Evolutionary conservation across 768 basidiomycete genomes (phyloP).

Genomic region (Lactarius vividus): DNA sequence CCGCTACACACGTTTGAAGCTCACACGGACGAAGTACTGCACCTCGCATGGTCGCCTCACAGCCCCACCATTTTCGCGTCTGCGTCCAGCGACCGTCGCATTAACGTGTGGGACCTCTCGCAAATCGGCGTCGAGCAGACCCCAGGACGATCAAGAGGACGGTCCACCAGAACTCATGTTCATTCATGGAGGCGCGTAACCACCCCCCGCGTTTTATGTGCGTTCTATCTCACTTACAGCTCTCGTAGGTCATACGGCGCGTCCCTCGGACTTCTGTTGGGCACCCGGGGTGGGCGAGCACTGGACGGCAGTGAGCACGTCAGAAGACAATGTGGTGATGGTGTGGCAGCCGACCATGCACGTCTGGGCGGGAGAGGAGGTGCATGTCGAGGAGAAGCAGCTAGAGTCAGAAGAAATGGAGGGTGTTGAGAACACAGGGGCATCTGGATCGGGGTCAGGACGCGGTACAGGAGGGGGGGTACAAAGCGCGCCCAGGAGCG

Average conservation of each 20-base stretch:
- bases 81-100: conserved; percentile 86
- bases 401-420: conserved; percentile 81
- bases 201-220: not conserved
- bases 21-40: conserved; percentile 93
- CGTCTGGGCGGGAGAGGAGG: conserved; percentile 88
- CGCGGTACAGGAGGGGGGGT: conserved; percentile 33
- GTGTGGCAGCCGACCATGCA: conserved; percentile 97
- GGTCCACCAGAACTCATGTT: conserved; percentile 96
- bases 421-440: conserved; percentile 52
- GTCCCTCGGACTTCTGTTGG: conserved; percentile 95
- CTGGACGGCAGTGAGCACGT: conserved; percentile 85
- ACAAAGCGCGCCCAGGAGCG: conserved; percentile 62
- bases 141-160: conserved; percentile 97
- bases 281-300: conserved; percentile 77
- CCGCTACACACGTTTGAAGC: conserved; percentile 89
- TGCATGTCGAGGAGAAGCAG: conserved; percentile 81
- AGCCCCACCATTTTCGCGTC: conserved; percentile 91
- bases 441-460: conserved; percentile 28
- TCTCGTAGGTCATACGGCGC: conserved; percentile 75
- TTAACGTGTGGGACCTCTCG: conserved; percentile 93
- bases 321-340: conserved; percentile 96
- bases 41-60: conserved; percentile 94
- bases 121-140: conserved; percentile 94
- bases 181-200: conserved; percentile 77
- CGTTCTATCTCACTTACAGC: conserved; percentile 8